Evolutionary conservation across 1,284 basidiomycete genomes (phyloP).

Genomic region (Ceratobasidium sp.): DNA sequence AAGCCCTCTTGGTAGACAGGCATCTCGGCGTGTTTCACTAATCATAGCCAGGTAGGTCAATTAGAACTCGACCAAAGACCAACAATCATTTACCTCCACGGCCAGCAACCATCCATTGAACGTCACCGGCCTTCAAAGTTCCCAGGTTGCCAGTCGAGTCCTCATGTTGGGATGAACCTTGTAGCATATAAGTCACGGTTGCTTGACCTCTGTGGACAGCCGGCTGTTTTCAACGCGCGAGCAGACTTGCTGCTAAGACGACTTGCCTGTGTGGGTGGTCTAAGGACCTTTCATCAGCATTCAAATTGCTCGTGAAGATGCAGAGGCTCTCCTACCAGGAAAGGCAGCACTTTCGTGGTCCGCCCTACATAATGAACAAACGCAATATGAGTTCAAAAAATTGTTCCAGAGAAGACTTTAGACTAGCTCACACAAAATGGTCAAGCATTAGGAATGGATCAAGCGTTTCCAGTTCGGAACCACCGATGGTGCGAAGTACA

Average conservation of each 20-base stretch:
- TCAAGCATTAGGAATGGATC: slow-evolving; percentile 20
- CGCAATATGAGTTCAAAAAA: background rate
- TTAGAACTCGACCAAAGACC: background rate
- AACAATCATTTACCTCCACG: background rate
- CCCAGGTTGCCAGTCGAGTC: slow-evolving; percentile 22
- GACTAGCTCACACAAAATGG: slow-evolving; percentile 2
- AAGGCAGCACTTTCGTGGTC: slow-evolving; percentile 27
- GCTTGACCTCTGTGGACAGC: slow-evolving; percentile 21
- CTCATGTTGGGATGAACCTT: slow-evolving; percentile 29
- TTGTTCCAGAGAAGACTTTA: background rate
- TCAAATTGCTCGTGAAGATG: background rate
- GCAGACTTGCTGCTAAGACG: background rate
- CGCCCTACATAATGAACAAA: background rate
- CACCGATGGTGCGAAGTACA: slow-evolving; percentile 25
- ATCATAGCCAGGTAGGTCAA: background rate
- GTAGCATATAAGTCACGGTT: slow-evolving; percentile 25
- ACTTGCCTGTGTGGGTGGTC: slow-evolving; percentile 27
- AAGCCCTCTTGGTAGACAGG: slow-evolving; percentile 13
- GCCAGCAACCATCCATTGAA: slow-evolving; percentile 35
- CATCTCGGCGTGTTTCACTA: slow-evolving; percentile 27
- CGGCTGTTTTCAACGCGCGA: background rate
- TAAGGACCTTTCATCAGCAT: background rate
- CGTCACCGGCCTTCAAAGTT: slow-evolving; percentile 16
- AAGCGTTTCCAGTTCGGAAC: slow-evolving; percentile 19
- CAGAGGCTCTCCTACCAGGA: background rate